Base-by-base conservation (phyloP, 1,139 yeast genomes). In the Saccharomyces uvarum region DNA sequence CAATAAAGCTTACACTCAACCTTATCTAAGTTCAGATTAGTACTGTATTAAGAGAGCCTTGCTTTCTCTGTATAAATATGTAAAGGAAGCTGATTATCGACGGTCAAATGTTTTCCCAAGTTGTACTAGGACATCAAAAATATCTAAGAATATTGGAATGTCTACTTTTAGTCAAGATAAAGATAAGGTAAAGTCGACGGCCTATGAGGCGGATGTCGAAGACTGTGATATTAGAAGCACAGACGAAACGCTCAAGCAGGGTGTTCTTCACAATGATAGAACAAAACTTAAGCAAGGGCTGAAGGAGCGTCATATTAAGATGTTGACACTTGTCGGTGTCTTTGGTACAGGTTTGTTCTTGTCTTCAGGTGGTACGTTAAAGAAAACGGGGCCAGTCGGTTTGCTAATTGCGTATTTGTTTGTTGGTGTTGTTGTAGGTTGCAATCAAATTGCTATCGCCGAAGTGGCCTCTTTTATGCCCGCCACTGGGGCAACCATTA, bases 401-500 rank as follows among this genome's bases (percentile, higher is more conserved):
- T 64, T 81, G 49, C 70, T 80, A 13, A 65, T 77, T 21, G 75
- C 81, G 14, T 81, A 78, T 65, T 51, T 76, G 21, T 27, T 63
- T 75, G 24, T 75, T 81, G 52, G 78, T 82, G 48, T 82, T 76
- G 72, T 33, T 8, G 42, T 33, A 1, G 42, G 42, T 3, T 33
- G 42, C 16, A 33, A 33, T 8, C 42, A 33, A 32, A 79, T 82
- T 50, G 80, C 81, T 81, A 81, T 83, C 56, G 85, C 81, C 24
- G 88, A 82, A 64, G 81, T 83, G 84, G 80, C 82, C 14, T 75
- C 82, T 7, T 81, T 75, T 59, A 71, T 81, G 51, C 88, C 88
- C 2, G 52, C 51, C 16, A 52, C 59, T 16, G 62, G 62, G 44
- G 61, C 57, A 31, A 53, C 60, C 41, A 53, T 56, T 4, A 38